Percentiles rank a stretch among this genome's conserved stretches.
phyloP scores from a whole-genome alignment of 345 rosid genomes.

The Eucalyptus curtisii region DNA sequence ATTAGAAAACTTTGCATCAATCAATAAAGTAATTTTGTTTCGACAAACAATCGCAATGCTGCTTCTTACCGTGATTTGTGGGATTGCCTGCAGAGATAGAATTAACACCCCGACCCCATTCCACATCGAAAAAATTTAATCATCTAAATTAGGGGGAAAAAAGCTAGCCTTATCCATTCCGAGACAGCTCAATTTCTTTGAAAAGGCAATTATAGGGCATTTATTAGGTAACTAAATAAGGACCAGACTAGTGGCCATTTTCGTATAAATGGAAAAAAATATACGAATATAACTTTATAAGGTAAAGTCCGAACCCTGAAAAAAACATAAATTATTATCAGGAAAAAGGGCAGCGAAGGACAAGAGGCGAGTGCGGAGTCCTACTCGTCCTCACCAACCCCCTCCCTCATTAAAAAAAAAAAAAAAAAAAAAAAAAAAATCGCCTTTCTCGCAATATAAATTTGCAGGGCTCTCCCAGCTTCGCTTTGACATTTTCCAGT shows the following conservation, averaged over 20 bases:
- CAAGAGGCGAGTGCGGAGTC: too few relatives aligned
- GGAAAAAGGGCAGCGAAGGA: too few relatives aligned
- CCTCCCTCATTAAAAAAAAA: background rate
- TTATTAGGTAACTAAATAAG: background rate
- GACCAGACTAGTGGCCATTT: background rate
- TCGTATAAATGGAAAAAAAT: background rate
- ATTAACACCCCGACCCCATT: background rate
- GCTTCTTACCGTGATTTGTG: background rate
- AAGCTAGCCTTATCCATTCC: background rate
- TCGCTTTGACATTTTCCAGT: background rate
- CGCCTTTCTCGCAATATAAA: background rate
- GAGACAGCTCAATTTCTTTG: background rate
- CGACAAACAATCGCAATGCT: background rate
- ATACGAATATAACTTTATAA: background rate
- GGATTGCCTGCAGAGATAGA: background rate
- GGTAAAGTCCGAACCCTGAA: background rate
- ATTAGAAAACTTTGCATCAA: background rate
- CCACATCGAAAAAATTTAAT: too few relatives aligned
- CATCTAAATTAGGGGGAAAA: background rate
- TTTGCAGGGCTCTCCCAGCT: background rate
- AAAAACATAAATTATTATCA: too few relatives aligned
- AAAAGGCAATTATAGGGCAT: background rate
- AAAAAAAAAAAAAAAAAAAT: too few relatives aligned
- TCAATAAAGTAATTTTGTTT: background rate
- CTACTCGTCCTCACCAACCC: background rate